Conservation (phyloP, 306 rosid genomes). For the Alnus glutinosa region DNA sequence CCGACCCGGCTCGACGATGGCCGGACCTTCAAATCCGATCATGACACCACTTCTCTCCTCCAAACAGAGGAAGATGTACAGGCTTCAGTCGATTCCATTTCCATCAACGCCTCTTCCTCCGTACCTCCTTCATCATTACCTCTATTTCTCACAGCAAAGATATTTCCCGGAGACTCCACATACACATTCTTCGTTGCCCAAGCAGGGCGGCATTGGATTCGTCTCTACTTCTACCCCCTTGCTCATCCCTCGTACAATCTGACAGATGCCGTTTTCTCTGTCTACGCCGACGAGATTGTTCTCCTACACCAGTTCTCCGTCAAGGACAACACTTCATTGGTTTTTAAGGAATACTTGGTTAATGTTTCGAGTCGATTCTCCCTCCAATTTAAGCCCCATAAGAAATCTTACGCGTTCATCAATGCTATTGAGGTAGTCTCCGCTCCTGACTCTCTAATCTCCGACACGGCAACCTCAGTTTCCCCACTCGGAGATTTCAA, state of each 20-base stretch:
- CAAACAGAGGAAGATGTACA: conserved; percentile 55
- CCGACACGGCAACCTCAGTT: conserved; percentile 46
- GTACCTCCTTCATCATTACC: conserved; percentile 45
- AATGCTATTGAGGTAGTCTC: conserved; percentile 86
- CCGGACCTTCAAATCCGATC: conserved; percentile 75
- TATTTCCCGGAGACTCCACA: conserved; percentile 53
- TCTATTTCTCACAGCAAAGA: conserved; percentile 49
- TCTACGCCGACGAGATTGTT: conserved; percentile 48
- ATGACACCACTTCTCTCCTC: conserved; percentile 55
- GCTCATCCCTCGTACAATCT: conserved; percentile 51
- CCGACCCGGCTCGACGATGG: conserved; percentile 53
- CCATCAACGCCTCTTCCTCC: conserved; percentile 28
- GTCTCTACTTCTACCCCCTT: conserved; percentile 79
- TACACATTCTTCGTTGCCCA: conserved; percentile 62
- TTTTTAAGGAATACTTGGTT: conserved; percentile 67
- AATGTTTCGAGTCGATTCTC: conserved; percentile 54
- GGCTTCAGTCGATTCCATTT: conserved; percentile 40
- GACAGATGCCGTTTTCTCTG: conserved; percentile 50
- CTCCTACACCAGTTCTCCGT: conserved; percentile 62
- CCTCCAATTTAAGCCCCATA: conserved; percentile 59
- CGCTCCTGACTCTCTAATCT: conserved; percentile 58
- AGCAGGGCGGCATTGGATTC: conserved; percentile 63
- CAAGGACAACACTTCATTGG: conserved; percentile 27
- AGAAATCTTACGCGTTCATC: conserved; percentile 61
- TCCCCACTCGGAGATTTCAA: conserved; percentile 40